Evolutionary conservation across 805 yeast species (phyloP).

Genomic region (Lachancea meyersii): DNA sequence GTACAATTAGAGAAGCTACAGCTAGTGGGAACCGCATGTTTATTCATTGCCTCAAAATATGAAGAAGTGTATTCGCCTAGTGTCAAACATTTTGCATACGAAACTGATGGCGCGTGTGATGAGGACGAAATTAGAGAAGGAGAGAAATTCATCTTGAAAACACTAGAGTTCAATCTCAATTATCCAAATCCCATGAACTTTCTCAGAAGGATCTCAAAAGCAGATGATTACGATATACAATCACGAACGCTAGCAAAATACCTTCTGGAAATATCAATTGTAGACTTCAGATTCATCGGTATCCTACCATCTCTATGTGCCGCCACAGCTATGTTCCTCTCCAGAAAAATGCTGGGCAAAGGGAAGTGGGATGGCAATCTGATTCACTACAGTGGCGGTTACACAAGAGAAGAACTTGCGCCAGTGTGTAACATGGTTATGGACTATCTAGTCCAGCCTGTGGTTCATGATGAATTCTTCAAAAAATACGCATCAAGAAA

Average conservation of each 20-base stretch:
- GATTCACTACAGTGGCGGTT: slow-evolving; percentile 89
- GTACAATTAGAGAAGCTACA: slow-evolving; percentile 79
- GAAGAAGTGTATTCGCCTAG: slow-evolving; percentile 91
- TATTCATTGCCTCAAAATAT: slow-evolving; percentile 86
- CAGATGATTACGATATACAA: slow-evolving; percentile 88
- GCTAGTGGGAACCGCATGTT: slow-evolving; percentile 76
- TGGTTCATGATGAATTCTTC: slow-evolving; percentile 86
- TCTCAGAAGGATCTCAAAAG: slow-evolving; percentile 83
- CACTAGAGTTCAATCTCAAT: slow-evolving; percentile 67
- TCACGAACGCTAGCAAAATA: slow-evolving; percentile 88
- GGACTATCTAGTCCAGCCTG: slow-evolving; percentile 72
- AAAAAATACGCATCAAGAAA: slow-evolving; percentile 87
- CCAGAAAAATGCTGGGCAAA: slow-evolving; percentile 68
- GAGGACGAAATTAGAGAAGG: slow-evolving; percentile 82
- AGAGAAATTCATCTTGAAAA: slow-evolving; percentile 72
- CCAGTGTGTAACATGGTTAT: slow-evolving; percentile 70
- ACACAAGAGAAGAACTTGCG: slow-evolving; percentile 61
- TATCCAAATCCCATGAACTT: slow-evolving; percentile 94
- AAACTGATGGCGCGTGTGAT: slow-evolving; percentile 76
- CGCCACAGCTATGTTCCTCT: slow-evolving; percentile 84
- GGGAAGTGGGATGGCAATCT: slow-evolving; percentile 80
- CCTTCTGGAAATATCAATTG: slow-evolving; percentile 69
- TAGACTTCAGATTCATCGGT: slow-evolving; percentile 75
- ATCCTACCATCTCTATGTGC: slow-evolving; percentile 75
- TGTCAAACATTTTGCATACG: slow-evolving; percentile 77